Conservation (phyloP, 306 rosid genomes). For the Parietaria judaica region DNA sequence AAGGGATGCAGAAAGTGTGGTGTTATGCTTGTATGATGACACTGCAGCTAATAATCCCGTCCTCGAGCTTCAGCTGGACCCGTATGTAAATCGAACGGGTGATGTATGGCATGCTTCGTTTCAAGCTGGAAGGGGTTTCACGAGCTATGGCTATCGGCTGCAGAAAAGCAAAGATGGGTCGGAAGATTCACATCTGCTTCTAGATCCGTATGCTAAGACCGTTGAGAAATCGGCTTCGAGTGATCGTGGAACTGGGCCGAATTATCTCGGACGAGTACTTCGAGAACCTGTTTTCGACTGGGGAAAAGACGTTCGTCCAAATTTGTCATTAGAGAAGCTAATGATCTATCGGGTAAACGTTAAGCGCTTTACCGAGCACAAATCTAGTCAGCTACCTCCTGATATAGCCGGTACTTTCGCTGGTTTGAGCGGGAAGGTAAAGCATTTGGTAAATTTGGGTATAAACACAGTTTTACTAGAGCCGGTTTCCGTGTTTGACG, state of each 20-base stretch:
- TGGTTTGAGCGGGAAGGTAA: conserved; percentile 66
- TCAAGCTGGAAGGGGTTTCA: conserved; percentile 40
- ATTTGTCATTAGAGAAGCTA: conserved; percentile 55
- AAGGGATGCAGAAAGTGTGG: conserved; percentile 57
- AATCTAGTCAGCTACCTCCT: conserved; percentile 51
- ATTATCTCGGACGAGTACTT: conserved; percentile 49
- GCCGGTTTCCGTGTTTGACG: conserved; percentile 67
- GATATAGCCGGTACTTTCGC: conserved; percentile 74
- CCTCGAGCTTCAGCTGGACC: conserved; percentile 86
- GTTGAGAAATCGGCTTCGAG: conserved; percentile 33
- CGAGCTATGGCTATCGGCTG: conserved; percentile 67
- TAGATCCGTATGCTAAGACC: conserved; percentile 83
- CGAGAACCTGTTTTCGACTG: conserved; percentile 70
- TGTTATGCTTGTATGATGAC: conserved; percentile 68
- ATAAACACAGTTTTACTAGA: conserved; percentile 73
- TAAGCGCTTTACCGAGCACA: conserved; percentile 47
- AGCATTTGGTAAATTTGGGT: conserved; percentile 65
- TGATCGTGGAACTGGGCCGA: conserved; percentile 26
- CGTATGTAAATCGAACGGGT: conserved; percentile 74
- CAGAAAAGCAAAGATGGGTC: conserved; percentile 24
- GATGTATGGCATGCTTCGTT: conserved; percentile 80
- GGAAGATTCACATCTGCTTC: conserved; percentile 25
- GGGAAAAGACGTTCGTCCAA: conserved; percentile 41
- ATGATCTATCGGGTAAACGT: conserved; percentile 67
- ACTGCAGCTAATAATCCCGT: conserved; percentile 46